Conservation (phyloP, 768 basidiomycete species). For the Chalciporus pseudorubinellus region DNA sequence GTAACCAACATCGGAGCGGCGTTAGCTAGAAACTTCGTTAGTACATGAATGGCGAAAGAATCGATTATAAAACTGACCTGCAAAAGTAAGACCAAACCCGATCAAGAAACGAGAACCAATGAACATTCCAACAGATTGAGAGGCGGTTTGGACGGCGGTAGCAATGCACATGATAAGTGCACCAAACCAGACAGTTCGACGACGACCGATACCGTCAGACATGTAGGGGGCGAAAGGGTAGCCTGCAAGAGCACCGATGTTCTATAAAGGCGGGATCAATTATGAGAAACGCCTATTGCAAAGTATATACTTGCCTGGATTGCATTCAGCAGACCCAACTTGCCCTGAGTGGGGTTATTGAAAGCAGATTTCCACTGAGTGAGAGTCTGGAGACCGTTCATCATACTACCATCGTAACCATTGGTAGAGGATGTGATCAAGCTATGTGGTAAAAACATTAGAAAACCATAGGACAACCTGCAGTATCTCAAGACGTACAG, state of each 20-base stretch:
- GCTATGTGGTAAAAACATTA: slow-evolving; percentile 30
- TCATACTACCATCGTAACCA: slow-evolving; percentile 76
- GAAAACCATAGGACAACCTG: background rate
- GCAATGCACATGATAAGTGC: slow-evolving; percentile 69
- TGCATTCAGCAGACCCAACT: slow-evolving; percentile 67
- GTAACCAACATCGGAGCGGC: slow-evolving; percentile 83
- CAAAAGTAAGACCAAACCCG: slow-evolving; percentile 75
- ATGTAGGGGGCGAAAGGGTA: slow-evolving; percentile 71
- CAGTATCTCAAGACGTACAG: slow-evolving; percentile 40
- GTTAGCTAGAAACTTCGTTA: slow-evolving; percentile 40
- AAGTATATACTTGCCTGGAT: slow-evolving; percentile 51
- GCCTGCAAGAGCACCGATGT: slow-evolving; percentile 65
- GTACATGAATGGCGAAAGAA: background rate
- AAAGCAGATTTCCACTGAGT: slow-evolving; percentile 64
- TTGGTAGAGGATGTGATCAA: slow-evolving; percentile 75
- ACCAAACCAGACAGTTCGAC: slow-evolving; percentile 62
- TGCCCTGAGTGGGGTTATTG: slow-evolving; percentile 51
- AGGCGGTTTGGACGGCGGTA: slow-evolving; percentile 65
- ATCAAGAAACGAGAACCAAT: slow-evolving; percentile 78
- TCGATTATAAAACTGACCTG: slow-evolving; percentile 37
- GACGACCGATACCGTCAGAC: slow-evolving; percentile 71
- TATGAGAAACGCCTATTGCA: background rate
- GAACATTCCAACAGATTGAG: slow-evolving; percentile 75
- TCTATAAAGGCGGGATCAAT: slow-evolving; percentile 37
- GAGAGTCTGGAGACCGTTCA: slow-evolving; percentile 76